Evolutionary conservation across 116 monocot genomes (phyloP), one percentile per base, ranked within the genome.

Genomic region (Iris pallida): DNA sequence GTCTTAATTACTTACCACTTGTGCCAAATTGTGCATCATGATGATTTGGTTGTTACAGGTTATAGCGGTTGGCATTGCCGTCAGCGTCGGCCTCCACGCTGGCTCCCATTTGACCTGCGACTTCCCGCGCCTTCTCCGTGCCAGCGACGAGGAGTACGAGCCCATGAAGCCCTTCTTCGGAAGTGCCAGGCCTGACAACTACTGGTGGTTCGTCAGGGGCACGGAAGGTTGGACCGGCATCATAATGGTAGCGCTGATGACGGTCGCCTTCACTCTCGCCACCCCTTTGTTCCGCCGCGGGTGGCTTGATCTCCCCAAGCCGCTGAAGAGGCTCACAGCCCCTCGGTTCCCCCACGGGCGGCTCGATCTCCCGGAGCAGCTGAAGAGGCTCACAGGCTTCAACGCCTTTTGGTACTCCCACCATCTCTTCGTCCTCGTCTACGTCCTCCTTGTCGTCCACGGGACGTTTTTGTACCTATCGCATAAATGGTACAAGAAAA

Each of bases 191-290:
- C 92, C 91, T 12, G 20, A 79, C 55, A 74, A 86, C 63, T 92
- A 86, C 79, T 92, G 92, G 92, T 92, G 92, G 92, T 92, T 92
- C 72, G 86, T 92, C 44, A 92, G 83, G 70, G 92, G 92, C 15
- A 81, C 69, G 0, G 92, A 85, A 52, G 92, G 92, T 6, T 88
- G 88, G 88, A 88, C 83, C 0, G 92, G 92, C 14, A 42, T 92
- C 16, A 64, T 79, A 30, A 92, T 92, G 83, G 83, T 92, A 16
- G 86, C 83, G 40, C 81, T 92, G 0, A 92, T 92, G 92, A 55
- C 77, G 12, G 69, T 88, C 52, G 88, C 92, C 7, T 92, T 88
- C 86, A 79, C 76, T 0, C 77, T 92, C 6, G 92, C 92, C 18
- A 76, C 79, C n/a, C 92, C 92, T 0, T 92, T 81, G 86, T 92